Evolutionary conservation across 2,329 filamentous ascomycete species (phyloP).

Genomic region (Cladosporium austrohemisphaericum): DNA sequence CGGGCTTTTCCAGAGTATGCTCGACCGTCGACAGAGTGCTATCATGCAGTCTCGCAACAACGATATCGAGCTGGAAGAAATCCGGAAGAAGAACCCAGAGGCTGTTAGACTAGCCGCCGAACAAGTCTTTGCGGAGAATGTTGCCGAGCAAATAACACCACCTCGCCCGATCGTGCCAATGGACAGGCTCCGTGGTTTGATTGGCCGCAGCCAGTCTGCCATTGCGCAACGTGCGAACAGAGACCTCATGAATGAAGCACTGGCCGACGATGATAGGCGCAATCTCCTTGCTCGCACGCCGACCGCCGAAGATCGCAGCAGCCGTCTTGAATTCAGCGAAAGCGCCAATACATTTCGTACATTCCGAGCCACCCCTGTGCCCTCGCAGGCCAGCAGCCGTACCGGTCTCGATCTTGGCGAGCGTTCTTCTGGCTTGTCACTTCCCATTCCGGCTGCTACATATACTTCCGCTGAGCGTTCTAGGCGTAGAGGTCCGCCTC

Average conservation of each 20-base stretch:
- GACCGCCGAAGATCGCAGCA: not conserved
- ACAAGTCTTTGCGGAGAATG: not conserved
- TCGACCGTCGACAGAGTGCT: constrained; percentile 2
- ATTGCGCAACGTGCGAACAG: not conserved
- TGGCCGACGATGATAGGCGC: not conserved
- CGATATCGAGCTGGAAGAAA: constrained; percentile 14
- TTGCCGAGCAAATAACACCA: not conserved
- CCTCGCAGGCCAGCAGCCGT: not conserved
- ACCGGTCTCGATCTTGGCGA: constrained; percentile 1
- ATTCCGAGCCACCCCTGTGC: not conserved
- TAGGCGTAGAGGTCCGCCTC: not conserved
- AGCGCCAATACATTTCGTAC: constrained; percentile 8
- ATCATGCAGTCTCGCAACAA: not conserved
- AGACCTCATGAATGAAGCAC: not conserved
- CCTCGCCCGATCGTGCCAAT: not conserved
- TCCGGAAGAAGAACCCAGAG: constrained; percentile 4
- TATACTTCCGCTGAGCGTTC: not conserved
- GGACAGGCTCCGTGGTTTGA: not conserved
- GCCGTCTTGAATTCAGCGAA: constrained; percentile 7
- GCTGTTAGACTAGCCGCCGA: constrained; percentile 13
- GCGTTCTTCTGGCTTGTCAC: not conserved
- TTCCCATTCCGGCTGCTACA: not conserved
- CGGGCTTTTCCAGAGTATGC: not conserved
- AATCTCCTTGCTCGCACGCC: constrained; percentile 7
- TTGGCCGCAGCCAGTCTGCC: constrained; percentile 1